A percentile compares a stretch with the other conserved stretches of the same genome.
Conservation (phyloP, 345 rosid species). For the Cardamine occulta region DNA sequence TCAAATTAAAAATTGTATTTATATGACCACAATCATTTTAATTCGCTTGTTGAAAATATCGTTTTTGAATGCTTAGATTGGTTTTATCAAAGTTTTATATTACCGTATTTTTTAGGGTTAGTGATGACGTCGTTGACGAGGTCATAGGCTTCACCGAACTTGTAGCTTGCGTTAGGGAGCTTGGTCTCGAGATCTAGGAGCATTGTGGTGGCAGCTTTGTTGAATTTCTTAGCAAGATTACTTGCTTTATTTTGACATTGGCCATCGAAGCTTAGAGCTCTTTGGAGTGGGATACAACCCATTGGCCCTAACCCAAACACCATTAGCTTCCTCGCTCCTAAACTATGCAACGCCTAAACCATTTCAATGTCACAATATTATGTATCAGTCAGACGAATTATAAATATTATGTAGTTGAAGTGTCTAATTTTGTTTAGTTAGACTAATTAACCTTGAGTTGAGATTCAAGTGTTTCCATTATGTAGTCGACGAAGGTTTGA, state of each 20-base stretch:
- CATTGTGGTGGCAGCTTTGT: constrained; percentile 57
- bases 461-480: constrained; percentile 69
- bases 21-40: background rate
- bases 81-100: background rate
- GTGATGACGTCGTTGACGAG: constrained; percentile 70
- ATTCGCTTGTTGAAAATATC: background rate
- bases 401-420: background rate
- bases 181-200: constrained; percentile 47
- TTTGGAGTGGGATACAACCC: constrained; percentile 99
- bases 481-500: constrained; percentile 60
- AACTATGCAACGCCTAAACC: constrained; percentile 55
- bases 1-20: background rate
- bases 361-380: background rate
- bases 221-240: constrained; percentile 68
- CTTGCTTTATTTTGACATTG: constrained; percentile 75
- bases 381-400: background rate
- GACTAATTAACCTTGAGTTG: constrained; percentile 60
- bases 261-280: constrained; percentile 72
- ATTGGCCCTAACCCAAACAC: constrained; percentile 94
- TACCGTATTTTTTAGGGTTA: constrained; percentile 75
- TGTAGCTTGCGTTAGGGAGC: constrained; percentile 62
- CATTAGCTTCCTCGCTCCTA: constrained; percentile 80
- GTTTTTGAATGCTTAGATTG: background rate
- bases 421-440: background rate
- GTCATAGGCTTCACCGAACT: constrained; percentile 87